Evolutionary conservation across 371 early-diverging fungal genomes (phyloP).

Genomic region (Rhizopus delemar): DNA sequence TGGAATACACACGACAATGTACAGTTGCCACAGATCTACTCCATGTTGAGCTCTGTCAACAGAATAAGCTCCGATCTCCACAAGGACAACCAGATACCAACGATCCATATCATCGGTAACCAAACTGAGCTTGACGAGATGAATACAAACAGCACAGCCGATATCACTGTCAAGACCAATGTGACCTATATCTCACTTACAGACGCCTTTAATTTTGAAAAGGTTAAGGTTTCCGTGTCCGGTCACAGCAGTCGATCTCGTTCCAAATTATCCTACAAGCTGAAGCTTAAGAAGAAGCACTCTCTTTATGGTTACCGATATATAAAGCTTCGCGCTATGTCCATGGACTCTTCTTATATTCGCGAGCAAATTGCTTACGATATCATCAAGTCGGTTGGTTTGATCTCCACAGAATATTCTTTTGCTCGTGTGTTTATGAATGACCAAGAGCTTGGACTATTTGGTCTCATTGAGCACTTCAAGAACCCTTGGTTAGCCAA

Average conservation of each 20-base stretch:
- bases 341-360: constrained; percentile 49
- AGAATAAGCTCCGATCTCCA: constrained; percentile 14
- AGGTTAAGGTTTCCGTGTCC: constrained; percentile 21
- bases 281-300: constrained; percentile 30
- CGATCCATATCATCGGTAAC: constrained; percentile 22
- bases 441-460: constrained; percentile 35
- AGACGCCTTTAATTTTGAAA: constrained; percentile 4
- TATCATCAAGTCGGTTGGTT: constrained; percentile 40
- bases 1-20: constrained; percentile 7
- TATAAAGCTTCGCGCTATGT: constrained; percentile 33
- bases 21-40: constrained; percentile 3
- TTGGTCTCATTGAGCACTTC: constrained; percentile 33
- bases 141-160: constrained; percentile 19
- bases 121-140: constrained; percentile 17
- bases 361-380: constrained; percentile 54
- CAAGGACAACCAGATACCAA: constrained; percentile 19
- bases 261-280: constrained; percentile 29
- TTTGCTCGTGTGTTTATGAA: constrained; percentile 40
- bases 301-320: constrained; percentile 30
- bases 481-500: constrained; percentile 35
- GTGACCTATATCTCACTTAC: constrained; percentile 30
- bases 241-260: constrained; percentile 28
- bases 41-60: constrained; percentile 5
- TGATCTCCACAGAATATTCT: constrained; percentile 41
- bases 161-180: constrained; percentile 14